These are phyloP conservation scores for Podaxis sp. DNA, from an alignment of 768 basidiomycete species.

Conservation along the genomic window DNA sequence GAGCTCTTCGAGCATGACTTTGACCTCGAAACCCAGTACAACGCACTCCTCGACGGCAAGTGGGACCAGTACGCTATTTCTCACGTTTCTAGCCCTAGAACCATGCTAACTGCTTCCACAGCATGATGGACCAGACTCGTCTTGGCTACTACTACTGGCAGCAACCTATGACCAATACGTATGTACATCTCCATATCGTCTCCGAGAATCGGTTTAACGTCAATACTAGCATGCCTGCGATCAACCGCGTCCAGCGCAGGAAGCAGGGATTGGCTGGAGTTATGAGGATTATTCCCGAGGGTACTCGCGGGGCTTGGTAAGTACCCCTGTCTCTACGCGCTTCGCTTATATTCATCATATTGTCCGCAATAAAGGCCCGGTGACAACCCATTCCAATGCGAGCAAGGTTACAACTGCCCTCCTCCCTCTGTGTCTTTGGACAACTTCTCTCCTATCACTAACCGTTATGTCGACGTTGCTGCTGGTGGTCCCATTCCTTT, in stretches of 20 bases:
- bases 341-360: not conserved
- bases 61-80: conserved; percentile 55
- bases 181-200: conserved; percentile 15
- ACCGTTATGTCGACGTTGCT: conserved; percentile 60
- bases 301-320: conserved; percentile 58
- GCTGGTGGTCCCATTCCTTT: conserved; percentile 59
- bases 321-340: conserved; percentile 7
- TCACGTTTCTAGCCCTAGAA: not conserved
- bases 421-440: conserved; percentile 52
- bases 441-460: conserved; percentile 50
- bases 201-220: not conserved
- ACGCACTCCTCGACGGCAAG: conserved; percentile 58
- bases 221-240: conserved; percentile 44
- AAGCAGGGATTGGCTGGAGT: conserved; percentile 60
- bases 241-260: conserved; percentile 49
- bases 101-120: conserved; percentile 15
- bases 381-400: conserved; percentile 62
- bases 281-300: conserved; percentile 64
- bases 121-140: conserved; percentile 76
- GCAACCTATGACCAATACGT: conserved; percentile 65
- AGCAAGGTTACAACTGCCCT: conserved; percentile 43
- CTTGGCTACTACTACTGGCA: conserved; percentile 71
- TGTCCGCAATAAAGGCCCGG: conserved; percentile 47
- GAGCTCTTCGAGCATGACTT: conserved; percentile 59
- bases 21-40: conserved; percentile 59